Percentiles rank a stretch among this genome's conserved stretches.
These are phyloP conservation scores for Skeletonema grethae DNA, from an alignment of 108 stramenopile species.

Conservation along the genomic window DNA sequence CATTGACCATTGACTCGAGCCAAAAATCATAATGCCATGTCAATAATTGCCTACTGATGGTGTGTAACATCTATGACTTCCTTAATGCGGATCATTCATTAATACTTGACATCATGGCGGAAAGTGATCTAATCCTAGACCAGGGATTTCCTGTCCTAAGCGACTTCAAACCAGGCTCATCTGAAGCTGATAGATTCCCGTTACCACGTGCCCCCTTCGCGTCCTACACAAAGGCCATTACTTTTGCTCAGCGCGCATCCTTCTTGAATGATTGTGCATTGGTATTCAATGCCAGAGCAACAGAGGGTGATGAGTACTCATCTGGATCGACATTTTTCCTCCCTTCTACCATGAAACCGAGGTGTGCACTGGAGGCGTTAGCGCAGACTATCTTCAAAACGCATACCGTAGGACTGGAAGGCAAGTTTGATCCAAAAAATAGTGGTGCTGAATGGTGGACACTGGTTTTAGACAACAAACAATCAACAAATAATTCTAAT, in stretches of 20 bases:
- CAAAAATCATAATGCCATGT: too few species aligned
- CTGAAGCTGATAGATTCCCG: slow-evolving; percentile 40
- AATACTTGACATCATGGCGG: background rate
- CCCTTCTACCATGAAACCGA: slow-evolving; percentile 75
- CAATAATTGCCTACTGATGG: too few species aligned
- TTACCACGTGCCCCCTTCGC: slow-evolving; percentile 70
- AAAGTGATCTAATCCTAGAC: slow-evolving; percentile 40
- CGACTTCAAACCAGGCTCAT: slow-evolving; percentile 24
- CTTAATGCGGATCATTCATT: too few species aligned
- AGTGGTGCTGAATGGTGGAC: slow-evolving; percentile 95
- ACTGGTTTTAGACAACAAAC: slow-evolving; percentile 66
- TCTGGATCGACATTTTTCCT: slow-evolving; percentile 84
- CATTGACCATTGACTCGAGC: background rate
- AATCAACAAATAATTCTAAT: slow-evolving; percentile 16
- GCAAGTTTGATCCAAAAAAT: slow-evolving; percentile 61
- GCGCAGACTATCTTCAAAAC: slow-evolving; percentile 72
- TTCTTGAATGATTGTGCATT: slow-evolving; percentile 68
- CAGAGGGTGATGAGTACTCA: slow-evolving; percentile 70
- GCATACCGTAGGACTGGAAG: slow-evolving; percentile 64
- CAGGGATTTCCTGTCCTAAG: slow-evolving; percentile 45
- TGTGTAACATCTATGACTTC: too few species aligned
- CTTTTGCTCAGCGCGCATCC: slow-evolving; percentile 33
- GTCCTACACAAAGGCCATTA: slow-evolving; percentile 54
- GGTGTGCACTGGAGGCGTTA: slow-evolving; percentile 84
- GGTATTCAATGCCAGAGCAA: slow-evolving; percentile 80